Conservation (phyloP, 257 asterid genomes). For the Solanum sejunctum region DNA sequence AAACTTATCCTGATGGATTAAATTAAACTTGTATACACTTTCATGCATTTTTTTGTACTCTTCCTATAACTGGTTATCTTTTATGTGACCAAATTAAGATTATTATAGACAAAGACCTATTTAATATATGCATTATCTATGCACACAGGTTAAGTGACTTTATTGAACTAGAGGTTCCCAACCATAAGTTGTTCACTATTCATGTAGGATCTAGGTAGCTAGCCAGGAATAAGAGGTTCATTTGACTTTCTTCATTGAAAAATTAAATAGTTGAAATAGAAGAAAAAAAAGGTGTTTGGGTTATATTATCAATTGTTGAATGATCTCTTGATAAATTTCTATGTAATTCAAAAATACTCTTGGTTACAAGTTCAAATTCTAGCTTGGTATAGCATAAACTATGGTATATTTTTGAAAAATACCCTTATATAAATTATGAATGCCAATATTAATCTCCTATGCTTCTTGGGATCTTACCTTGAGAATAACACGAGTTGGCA, state of each 20-base stretch:
- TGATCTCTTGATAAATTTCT: not conserved
- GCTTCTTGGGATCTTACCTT: no score
- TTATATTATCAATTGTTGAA: not conserved
- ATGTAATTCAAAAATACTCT: not conserved
- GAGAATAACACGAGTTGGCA: no score
- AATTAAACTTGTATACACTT: not conserved
- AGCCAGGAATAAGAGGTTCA: not conserved
- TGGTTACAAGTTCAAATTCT: no score
- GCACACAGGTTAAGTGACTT: not conserved
- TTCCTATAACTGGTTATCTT: not conserved
- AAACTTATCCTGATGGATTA: not conserved
- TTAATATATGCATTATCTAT: not conserved
- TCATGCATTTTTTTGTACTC: not conserved
- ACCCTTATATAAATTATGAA: not conserved
- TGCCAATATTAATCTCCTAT: no score
- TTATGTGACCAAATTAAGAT: not conserved
- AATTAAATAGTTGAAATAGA: not conserved
- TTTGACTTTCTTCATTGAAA: not conserved
- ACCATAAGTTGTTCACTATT: not conserved
- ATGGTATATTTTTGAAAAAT: no score
- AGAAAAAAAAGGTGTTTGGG: not conserved
- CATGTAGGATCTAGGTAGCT: not conserved
- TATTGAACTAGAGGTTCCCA: not conserved
- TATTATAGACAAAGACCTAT: not conserved
- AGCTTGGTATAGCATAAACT: no score